Evolutionary conservation across 129 eudicot species (phyloP).

Genomic region (Artemisia tridentata): DNA sequence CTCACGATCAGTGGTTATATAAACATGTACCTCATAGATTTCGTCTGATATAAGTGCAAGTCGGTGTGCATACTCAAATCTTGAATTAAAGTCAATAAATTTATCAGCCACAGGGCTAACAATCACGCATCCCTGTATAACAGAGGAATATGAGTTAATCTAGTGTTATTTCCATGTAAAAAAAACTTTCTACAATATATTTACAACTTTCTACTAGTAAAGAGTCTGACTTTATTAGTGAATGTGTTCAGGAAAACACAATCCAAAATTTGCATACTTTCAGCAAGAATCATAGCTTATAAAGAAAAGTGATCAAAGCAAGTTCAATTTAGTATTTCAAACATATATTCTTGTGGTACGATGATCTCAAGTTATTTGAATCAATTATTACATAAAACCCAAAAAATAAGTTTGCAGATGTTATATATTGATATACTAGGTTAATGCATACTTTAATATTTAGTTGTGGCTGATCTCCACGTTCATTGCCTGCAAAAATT

Average conservation of each 20-base stretch:
- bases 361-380: background rate
- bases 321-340: background rate
- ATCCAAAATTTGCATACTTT: too few species aligned
- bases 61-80: background rate
- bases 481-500: conserved; percentile 6
- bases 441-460: background rate
- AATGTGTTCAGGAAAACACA: too few species aligned
- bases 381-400: background rate
- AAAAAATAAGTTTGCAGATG: background rate
- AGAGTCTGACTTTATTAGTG: too few species aligned
- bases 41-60: conserved; percentile 1
- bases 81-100: background rate
- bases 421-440: background rate
- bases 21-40: background rate
- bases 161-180: too few species aligned
- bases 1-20: background rate
- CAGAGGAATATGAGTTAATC: background rate
- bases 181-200: too few species aligned
- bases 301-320: too few species aligned
- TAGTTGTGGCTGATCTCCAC: background rate
- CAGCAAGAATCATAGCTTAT: too few species aligned
- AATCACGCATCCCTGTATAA: background rate
- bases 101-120: conserved; percentile 2
- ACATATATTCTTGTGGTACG: background rate
- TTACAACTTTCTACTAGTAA: too few species aligned